A percentile compares a stretch with the other conserved stretches of the same genome.
Conservation (phyloP, 148 eudicot species). For the Fagopyrum homotropicum region DNA sequence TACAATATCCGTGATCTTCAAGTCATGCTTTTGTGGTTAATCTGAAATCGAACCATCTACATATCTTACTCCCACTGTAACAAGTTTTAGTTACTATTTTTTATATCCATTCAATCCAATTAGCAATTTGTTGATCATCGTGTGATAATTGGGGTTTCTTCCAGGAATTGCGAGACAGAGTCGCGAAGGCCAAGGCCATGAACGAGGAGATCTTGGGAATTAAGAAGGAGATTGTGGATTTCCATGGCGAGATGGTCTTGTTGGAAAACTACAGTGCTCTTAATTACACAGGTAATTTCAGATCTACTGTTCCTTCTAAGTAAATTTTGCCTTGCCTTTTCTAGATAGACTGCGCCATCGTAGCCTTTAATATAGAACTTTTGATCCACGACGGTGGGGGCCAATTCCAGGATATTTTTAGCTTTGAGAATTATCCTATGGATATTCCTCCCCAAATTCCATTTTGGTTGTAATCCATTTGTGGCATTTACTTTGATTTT, state of each 20-base stretch:
- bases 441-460: neutral
- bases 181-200: conserved; percentile 40
- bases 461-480: neutral
- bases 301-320: neutral
- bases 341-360: neutral
- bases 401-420: neutral
- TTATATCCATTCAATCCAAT: neutral
- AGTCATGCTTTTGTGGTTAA: neutral
- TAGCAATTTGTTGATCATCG: neutral
- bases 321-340: neutral
- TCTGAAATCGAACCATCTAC: neutral
- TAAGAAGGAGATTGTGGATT: conserved; percentile 62
- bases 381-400: conserved; percentile 5
- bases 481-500: neutral
- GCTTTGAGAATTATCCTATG: neutral
- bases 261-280: conserved; percentile 86
- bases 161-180: conserved; percentile 58
- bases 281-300: conserved; percentile 73
- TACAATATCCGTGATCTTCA: neutral
- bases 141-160: neutral
- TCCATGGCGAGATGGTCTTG: conserved; percentile 86
- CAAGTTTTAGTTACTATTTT: neutral
- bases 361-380: neutral
- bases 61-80: neutral
- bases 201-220: conserved; percentile 51